Conservation (phyloP, 352 stramenopile genomes). For the Phytopythium mirpurense region DNA sequence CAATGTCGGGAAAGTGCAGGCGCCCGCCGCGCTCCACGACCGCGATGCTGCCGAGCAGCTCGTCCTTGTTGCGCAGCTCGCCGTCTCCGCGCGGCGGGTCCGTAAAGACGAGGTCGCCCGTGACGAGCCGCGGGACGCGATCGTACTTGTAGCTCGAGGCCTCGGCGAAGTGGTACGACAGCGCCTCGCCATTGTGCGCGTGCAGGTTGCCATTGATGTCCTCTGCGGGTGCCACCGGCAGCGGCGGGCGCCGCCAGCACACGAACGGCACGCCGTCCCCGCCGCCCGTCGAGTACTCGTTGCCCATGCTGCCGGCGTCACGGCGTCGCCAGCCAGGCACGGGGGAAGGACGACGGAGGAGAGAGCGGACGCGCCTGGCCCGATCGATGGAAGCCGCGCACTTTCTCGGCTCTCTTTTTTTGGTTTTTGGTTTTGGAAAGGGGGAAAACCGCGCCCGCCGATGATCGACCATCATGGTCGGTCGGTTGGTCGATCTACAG, state of each 20-base stretch:
- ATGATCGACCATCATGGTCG: not conserved
- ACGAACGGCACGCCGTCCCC: conserved; percentile 68
- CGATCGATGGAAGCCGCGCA: too few relatives aligned
- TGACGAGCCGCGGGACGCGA: conserved; percentile 44
- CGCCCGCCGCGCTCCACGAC: conserved; percentile 73
- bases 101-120: conserved; percentile 46
- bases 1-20: conserved; percentile 83
- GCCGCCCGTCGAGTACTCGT: conserved; percentile 43
- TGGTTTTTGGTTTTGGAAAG: conserved; percentile 1
- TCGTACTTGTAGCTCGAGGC: conserved; percentile 80
- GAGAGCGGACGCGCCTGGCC: not conserved
- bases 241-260: conserved; percentile 37
- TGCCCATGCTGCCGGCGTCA: conserved; percentile 26
- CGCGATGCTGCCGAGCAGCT: conserved; percentile 60
- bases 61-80: conserved; percentile 54
- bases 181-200: conserved; percentile 19
- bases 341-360: not conserved
- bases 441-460: not conserved
- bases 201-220: conserved; percentile 25
- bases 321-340: not conserved
- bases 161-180: conserved; percentile 74
- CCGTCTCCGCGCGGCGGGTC: conserved; percentile 63
- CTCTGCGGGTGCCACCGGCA: conserved; percentile 7
- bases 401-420: too few relatives aligned
- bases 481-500: too few relatives aligned